phyloP scores from a whole-genome alignment of 2,329 filamentous ascomycete species.

The Zymoseptoria tritici region DNA sequence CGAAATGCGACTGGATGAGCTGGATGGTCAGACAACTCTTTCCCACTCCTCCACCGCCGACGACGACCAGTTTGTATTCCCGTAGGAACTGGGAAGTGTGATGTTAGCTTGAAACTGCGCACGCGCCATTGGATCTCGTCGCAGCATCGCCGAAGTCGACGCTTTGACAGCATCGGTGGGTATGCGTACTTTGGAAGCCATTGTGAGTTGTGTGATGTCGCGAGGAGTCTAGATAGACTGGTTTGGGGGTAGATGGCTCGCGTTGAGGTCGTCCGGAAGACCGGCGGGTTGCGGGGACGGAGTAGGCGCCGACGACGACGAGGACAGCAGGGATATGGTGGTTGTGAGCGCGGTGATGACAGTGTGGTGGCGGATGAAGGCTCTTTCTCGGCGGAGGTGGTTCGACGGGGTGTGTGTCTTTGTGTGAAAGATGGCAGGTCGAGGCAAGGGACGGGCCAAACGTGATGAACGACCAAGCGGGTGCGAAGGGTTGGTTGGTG shows the following conservation, averaged over 20 bases:
- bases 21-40: conserved; percentile 99
- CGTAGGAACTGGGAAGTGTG: conserved; percentile 40
- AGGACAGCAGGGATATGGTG: not conserved
- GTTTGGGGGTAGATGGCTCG: not conserved
- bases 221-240: not conserved
- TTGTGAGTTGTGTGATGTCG: conserved; percentile 14
- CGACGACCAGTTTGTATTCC: conserved; percentile 66
- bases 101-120: conserved; percentile 4
- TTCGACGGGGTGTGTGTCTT: not conserved
- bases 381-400: not conserved
- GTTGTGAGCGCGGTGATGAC: not conserved
- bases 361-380: not conserved
- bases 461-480: no score
- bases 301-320: not conserved
- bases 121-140: not conserved
- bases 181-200: conserved; percentile 30
- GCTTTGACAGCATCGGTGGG: conserved; percentile 1
- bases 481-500: not conserved
- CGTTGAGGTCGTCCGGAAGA: conserved; percentile 1
- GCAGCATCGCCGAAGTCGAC: not conserved
- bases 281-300: not conserved
- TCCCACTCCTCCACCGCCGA: conserved; percentile 95
- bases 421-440: not conserved
- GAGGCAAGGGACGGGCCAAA: not conserved
- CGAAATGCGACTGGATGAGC: conserved; percentile 74